A percentile compares a stretch with the other conserved stretches of the same genome.
These are phyloP conservation scores for Triticum urartu DNA, from an alignment of 176 grass and related monocot species.

Conservation along the genomic window DNA sequence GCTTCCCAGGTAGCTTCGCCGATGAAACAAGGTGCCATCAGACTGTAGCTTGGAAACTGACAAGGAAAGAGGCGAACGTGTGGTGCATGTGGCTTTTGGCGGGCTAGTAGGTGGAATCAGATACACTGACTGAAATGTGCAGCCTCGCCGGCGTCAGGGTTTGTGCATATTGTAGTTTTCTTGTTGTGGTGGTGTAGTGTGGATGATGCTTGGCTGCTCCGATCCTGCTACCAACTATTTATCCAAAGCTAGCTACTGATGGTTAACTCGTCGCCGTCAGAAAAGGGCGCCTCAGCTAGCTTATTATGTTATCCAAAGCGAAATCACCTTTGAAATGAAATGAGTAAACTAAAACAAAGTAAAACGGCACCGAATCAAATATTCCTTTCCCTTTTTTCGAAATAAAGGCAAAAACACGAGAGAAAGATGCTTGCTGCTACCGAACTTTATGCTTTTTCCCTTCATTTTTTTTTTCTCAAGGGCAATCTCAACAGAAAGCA, in stretches of 20 bases:
- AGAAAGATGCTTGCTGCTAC: neutral
- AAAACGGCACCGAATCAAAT: neutral
- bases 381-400: neutral
- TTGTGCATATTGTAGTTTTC: neutral
- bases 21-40: neutral
- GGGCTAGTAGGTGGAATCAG: neutral
- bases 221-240: no score
- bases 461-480: neutral
- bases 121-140: neutral
- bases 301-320: neutral
- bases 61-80: neutral
- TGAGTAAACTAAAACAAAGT: neutral
- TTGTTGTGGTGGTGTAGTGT: neutral
- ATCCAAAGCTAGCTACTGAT: no score
- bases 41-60: slow-evolving; percentile 8
- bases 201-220: neutral
- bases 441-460: slow-evolving; percentile 3
- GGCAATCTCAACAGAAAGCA: neutral
- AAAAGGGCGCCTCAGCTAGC: neutral
- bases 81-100: neutral
- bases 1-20: slow-evolving; percentile 4
- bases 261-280: neutral
- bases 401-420: neutral
- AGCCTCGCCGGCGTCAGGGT: neutral
- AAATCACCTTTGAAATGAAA: neutral